These are phyloP conservation scores for Mucor velutinosus DNA, from an alignment of 371 early-diverging fungal genomes.

Conservation along the genomic window DNA sequence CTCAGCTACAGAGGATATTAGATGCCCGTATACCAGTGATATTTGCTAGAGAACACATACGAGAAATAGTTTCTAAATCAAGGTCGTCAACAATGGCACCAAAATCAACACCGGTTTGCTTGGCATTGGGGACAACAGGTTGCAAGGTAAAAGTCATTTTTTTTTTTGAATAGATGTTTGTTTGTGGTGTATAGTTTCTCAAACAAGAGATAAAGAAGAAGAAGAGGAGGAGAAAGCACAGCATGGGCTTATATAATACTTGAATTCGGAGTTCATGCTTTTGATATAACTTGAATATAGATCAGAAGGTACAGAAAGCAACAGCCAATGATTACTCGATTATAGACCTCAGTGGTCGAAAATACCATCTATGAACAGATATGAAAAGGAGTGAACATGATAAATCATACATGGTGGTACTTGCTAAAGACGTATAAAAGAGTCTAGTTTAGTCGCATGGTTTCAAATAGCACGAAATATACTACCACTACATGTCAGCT, in stretches of 20 bases:
- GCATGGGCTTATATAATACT: background rate
- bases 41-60: constrained; percentile 18
- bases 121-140: constrained; percentile 34
- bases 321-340: background rate
- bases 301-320: background rate
- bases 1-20: constrained; percentile 23
- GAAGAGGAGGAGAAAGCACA: background rate
- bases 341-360: background rate
- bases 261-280: background rate
- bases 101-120: constrained; percentile 53
- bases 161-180: background rate
- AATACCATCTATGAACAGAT: background rate
- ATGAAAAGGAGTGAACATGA: background rate
- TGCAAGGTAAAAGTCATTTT: constrained; percentile 47
- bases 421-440: background rate
- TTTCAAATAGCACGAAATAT: too few relatives aligned
- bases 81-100: constrained; percentile 43
- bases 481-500: too few relatives aligned
- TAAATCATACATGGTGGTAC: background rate
- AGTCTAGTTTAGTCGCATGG: too few relatives aligned
- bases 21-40: background rate
- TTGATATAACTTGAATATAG: background rate
- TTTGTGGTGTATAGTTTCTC: background rate
- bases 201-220: background rate
- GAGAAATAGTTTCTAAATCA: constrained; percentile 45